Evolutionary conservation across 2,329 filamentous ascomycete species (phyloP).

Genomic region (Nemania diffusa): DNA sequence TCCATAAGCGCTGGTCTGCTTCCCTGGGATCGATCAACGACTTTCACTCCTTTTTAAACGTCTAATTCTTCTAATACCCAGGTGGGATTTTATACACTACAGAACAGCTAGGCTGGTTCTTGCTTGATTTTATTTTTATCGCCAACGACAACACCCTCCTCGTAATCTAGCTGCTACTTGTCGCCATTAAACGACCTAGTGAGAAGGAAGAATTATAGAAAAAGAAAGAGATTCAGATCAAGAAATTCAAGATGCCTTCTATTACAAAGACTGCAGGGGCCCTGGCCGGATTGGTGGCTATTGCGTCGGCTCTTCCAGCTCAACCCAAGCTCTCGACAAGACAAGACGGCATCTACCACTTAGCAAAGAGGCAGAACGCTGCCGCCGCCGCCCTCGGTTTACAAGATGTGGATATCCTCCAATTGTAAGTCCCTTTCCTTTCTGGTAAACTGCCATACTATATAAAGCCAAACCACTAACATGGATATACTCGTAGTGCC

Average conservation of each 20-base stretch:
- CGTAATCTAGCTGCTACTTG: conserved; percentile 38
- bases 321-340: conserved; percentile 55
- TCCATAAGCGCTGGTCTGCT: conserved; percentile 64
- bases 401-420: conserved; percentile 65
- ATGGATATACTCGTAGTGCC: conserved; percentile 58
- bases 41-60: conserved; percentile 48
- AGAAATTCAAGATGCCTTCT: conserved; percentile 57
- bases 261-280: conserved; percentile 56
- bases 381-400: conserved; percentile 60
- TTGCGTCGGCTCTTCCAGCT: conserved; percentile 60
- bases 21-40: conserved; percentile 53
- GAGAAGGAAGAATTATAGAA: conserved; percentile 12
- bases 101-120: conserved; percentile 56
- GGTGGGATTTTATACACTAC: conserved; percentile 44
- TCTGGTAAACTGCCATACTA: conserved; percentile 13
- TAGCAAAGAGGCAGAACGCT: conserved; percentile 62
- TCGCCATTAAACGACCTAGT: conserved; percentile 35
- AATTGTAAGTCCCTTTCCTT: conserved; percentile 60
- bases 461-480: conserved; percentile 30
- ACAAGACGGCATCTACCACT: conserved; percentile 59
- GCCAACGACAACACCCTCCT: conserved; percentile 29
- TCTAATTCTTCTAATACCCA: conserved; percentile 52
- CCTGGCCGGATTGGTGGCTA: conserved; percentile 58
- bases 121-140: conserved; percentile 38
- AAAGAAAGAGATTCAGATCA: conserved; percentile 14